Conservation (phyloP, 2,329 filamentous ascomycete genomes). For the Bertia moriformis region DNA sequence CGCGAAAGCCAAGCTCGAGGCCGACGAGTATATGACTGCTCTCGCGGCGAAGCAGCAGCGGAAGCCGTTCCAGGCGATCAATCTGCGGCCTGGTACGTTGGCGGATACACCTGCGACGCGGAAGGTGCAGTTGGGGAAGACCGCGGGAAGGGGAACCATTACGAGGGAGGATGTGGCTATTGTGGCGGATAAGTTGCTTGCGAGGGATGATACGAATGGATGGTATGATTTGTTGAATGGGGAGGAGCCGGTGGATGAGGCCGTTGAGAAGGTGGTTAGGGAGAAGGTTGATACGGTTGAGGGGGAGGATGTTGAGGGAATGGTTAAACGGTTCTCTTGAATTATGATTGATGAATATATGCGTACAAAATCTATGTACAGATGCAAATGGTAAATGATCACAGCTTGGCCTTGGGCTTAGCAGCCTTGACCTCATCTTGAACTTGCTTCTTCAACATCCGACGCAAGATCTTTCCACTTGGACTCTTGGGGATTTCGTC, state of each 20-base stretch:
- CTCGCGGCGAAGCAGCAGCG: constrained; percentile 19
- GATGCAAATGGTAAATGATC: too few relatives aligned
- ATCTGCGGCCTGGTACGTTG: constrained; percentile 35
- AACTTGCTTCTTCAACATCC: constrained; percentile 20
- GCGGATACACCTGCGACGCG: constrained; percentile 29
- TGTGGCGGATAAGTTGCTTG: constrained; percentile 37
- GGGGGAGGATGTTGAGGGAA: constrained; percentile 24
- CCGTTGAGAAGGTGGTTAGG: constrained; percentile 30
- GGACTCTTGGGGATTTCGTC: constrained; percentile 60
- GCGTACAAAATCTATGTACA: too few relatives aligned
- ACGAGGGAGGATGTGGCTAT: constrained; percentile 45
- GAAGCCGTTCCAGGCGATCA: constrained; percentile 28
- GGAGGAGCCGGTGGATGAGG: constrained; percentile 27
- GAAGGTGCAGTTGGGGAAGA: constrained; percentile 30
- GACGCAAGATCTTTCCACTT: constrained; percentile 30
- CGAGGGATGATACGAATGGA: constrained; percentile 23
- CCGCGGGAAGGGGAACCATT: constrained; percentile 21
- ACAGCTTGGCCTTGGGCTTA: background rate
- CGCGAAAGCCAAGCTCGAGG: constrained; percentile 43
- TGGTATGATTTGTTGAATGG: constrained; percentile 44
- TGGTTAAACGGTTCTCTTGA: constrained; percentile 3
- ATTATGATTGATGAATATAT: constrained; percentile 1
- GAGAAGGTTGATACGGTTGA: constrained; percentile 35
- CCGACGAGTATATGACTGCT: constrained; percentile 40
- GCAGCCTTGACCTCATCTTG: background rate